A percentile compares a stretch with the other conserved stretches of the same genome.
Conservation (phyloP, 305 asterid species). For the Fraxinus dipetala region DNA sequence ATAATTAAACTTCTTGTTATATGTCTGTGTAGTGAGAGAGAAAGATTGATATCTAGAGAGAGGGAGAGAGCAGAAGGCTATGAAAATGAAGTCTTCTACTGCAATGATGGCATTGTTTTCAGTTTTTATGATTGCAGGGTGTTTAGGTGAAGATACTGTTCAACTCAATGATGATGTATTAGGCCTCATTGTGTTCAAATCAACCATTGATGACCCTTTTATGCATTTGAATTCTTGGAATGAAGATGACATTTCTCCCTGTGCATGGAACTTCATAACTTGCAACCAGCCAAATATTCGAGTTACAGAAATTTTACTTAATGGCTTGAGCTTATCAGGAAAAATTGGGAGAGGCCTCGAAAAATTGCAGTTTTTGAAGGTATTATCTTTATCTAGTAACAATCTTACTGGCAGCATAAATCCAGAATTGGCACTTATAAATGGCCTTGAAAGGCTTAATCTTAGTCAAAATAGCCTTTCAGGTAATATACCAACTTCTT, state of each 20-base stretch:
- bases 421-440: slow-evolving; percentile 47
- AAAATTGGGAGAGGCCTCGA: slow-evolving; percentile 78
- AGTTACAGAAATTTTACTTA: slow-evolving; percentile 53
- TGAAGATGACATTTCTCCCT: slow-evolving; percentile 75
- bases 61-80: background rate
- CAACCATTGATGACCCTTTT: slow-evolving; percentile 51
- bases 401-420: slow-evolving; percentile 53
- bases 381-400: slow-evolving; percentile 65
- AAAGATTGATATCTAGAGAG: background rate
- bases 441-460: slow-evolving; percentile 53
- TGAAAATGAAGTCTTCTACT: slow-evolving; percentile 23
- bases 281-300: slow-evolving; percentile 58
- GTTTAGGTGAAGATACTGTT: slow-evolving; percentile 32
- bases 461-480: slow-evolving; percentile 57
- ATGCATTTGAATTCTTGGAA: slow-evolving; percentile 61
- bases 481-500: slow-evolving; percentile 46
- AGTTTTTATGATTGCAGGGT: slow-evolving; percentile 12
- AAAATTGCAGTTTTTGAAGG: slow-evolving; percentile 50
- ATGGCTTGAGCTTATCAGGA: slow-evolving; percentile 62
- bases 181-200: slow-evolving; percentile 88
- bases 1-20: background rate
- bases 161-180: slow-evolving; percentile 79
- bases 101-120: slow-evolving; percentile 17
- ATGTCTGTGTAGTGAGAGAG: background rate
- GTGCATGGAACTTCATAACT: slow-evolving; percentile 65